Evolutionary conservation across 371 early-diverging fungal genomes (phyloP).

Genomic region (Rhizopus microsporus): DNA sequence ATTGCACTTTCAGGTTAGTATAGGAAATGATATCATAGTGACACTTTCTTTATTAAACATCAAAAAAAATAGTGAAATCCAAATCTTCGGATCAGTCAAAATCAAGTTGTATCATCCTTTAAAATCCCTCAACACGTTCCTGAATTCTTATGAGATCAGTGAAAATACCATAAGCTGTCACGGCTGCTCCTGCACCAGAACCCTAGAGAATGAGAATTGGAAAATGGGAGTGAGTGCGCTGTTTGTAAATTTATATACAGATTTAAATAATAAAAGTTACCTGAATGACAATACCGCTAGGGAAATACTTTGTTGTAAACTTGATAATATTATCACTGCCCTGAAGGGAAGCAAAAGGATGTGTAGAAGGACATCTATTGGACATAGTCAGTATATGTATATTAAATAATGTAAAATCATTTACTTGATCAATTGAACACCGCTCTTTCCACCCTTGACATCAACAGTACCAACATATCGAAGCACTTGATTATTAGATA

Average conservation of each 20-base stretch:
- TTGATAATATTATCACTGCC: slow-evolving; percentile 97
- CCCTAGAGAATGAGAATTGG: slow-evolving; percentile 49
- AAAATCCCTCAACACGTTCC: slow-evolving; percentile 60
- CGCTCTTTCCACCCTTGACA: slow-evolving; percentile 62
- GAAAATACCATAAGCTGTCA: slow-evolving; percentile 95
- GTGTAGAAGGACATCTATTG: slow-evolving; percentile 75
- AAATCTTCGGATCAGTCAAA: not conserved
- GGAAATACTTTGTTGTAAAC: slow-evolving; percentile 92
- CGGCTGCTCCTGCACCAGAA: slow-evolving; percentile 96
- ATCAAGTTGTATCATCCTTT: not conserved
- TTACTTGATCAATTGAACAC: slow-evolving; percentile 79
- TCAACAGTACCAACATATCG: slow-evolving; percentile 94
- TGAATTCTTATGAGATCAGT: slow-evolving; percentile 84
- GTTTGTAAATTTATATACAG: not conserved
- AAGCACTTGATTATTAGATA: slow-evolving; percentile 71
- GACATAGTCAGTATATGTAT: not conserved
- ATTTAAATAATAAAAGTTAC: slow-evolving; percentile 11
- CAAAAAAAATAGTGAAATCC: not conserved
- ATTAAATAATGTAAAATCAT: not conserved
- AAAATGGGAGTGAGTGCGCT: not conserved
- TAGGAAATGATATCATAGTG: slow-evolving; percentile 1
- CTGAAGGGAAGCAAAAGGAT: slow-evolving; percentile 94
- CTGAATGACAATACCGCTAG: slow-evolving; percentile 91
- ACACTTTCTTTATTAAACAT: not conserved
- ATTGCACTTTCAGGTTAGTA: not conserved